A percentile compares a stretch with the other conserved stretches of the same genome.
These are phyloP conservation scores for Arxiozyma telluris DNA, from an alignment of 1,139 yeast genomes.

Conservation along the genomic window DNA sequence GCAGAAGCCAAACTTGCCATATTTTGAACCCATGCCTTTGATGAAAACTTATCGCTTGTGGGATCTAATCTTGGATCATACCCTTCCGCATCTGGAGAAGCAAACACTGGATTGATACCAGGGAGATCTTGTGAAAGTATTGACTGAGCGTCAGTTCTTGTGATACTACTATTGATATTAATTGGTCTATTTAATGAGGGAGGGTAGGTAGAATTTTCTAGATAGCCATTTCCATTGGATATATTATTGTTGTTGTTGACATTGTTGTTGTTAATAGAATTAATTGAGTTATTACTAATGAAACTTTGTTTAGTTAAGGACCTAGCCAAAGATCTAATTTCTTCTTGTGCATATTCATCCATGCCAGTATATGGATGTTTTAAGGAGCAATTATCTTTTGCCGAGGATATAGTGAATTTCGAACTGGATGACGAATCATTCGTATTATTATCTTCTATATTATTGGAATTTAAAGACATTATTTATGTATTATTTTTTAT, in stretches of 20 bases:
- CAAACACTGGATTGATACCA: conserved; percentile 17
- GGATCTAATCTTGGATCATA: conserved; percentile 47
- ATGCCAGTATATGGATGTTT: conserved; percentile 14
- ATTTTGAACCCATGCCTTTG: conserved; percentile 68
- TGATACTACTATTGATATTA: background rate
- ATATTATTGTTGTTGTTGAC: background rate
- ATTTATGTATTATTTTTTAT: no score
- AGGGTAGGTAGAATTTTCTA: background rate
- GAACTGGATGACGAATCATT: conserved; percentile 2
- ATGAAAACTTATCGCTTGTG: conserved; percentile 44
- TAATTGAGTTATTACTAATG: background rate
- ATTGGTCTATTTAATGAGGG: background rate
- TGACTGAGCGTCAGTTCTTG: conserved; percentile 3
- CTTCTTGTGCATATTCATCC: conserved; percentile 11
- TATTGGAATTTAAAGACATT: background rate
- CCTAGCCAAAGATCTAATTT: conserved; percentile 11
- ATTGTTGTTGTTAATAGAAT: background rate
- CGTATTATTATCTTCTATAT: background rate
- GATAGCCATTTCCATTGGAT: background rate
- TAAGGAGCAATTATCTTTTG: background rate
- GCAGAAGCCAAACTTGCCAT: conserved; percentile 46
- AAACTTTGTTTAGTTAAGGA: conserved; percentile 7
- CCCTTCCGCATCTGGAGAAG: conserved; percentile 16
- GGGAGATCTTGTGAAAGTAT: conserved; percentile 5
- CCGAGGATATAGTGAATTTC: conserved; percentile 3